phyloP scores from a whole-genome alignment of 23 red algal species.

The Gracilariopsis chorda region DNA sequence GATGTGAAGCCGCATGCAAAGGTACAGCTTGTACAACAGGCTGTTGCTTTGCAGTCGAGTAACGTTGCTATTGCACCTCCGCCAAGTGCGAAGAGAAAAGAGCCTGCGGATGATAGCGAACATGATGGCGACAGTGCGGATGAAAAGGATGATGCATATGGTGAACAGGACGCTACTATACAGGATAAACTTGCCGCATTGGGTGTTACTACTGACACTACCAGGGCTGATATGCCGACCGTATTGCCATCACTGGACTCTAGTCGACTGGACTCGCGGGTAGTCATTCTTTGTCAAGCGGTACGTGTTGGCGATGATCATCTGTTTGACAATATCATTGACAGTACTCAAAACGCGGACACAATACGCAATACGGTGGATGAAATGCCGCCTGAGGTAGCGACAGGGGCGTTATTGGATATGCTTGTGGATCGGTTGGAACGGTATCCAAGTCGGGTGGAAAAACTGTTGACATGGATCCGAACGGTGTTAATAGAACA shows the following conservation, averaged over 20 bases:
- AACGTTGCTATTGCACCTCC: not conserved
- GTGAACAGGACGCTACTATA: conserved; percentile 22
- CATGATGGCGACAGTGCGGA: not conserved
- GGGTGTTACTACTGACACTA: conserved; percentile 13
- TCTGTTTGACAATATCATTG: conserved; percentile 48
- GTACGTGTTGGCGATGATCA: conserved; percentile 13
- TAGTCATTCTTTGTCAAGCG: conserved; percentile 45
- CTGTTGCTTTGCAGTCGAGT: not conserved
- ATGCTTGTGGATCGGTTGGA: conserved; percentile 61
- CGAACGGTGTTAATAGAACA: conserved; percentile 46
- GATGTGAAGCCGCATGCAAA: not conserved
- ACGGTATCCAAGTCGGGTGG: conserved; percentile 8
- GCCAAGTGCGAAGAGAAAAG: not conserved
- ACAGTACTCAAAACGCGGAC: not conserved
- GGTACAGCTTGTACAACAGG: not conserved
- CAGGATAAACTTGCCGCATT: conserved; percentile 49
- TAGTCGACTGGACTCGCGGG: conserved; percentile 19
- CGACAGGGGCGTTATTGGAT: conserved; percentile 37
- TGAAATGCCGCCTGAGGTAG: conserved; percentile 21
- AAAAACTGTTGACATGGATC: conserved; percentile 38
- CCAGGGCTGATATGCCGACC: not conserved
- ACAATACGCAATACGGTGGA: conserved; percentile 31
- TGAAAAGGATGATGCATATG: not conserved
- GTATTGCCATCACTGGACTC: conserved; percentile 6
- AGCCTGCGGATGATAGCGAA: not conserved